A percentile compares a stretch with the other conserved stretches of the same genome.
Conservation (phyloP, 352 stramenopile species). For the Phytophthora hibernalis region DNA sequence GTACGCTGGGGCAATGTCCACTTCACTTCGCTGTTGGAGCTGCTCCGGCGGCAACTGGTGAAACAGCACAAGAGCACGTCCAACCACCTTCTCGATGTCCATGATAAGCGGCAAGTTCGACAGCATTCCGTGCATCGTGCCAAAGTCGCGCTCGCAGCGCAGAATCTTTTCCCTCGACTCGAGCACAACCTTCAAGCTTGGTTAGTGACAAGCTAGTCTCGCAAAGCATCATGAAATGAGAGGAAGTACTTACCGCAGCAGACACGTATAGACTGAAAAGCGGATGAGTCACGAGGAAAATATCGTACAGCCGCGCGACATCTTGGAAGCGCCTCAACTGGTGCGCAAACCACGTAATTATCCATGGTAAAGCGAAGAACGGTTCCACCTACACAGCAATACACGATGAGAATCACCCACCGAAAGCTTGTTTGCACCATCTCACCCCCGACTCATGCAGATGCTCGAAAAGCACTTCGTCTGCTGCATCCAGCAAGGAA, state of each 20-base stretch:
- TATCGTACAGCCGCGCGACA: conserved; percentile 93
- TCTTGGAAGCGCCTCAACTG: conserved; percentile 89
- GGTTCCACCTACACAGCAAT: conserved; percentile 81
- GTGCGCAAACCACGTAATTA: conserved; percentile 96
- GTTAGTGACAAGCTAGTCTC: neutral
- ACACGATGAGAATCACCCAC: neutral
- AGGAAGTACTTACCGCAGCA: conserved; percentile 60
- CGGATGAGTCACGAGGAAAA: conserved; percentile 93
- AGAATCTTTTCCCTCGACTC: conserved; percentile 63
- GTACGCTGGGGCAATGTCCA: conserved; percentile 31
- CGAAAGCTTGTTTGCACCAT: neutral
- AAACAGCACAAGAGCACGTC: conserved; percentile 58
- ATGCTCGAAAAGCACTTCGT: conserved; percentile 69
- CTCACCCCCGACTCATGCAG: conserved; percentile 61
- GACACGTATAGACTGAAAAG: conserved; percentile 93
- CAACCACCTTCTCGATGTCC: conserved; percentile 72
- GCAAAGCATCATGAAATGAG: neutral
- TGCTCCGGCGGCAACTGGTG: conserved; percentile 58
- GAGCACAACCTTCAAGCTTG: conserved; percentile 52
- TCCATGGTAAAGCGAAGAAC: conserved; percentile 94
- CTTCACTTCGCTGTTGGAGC: conserved; percentile 38
- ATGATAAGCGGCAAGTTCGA: conserved; percentile 80
- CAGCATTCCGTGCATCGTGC: conserved; percentile 74
- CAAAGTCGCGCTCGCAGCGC: conserved; percentile 80
- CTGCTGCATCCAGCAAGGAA: conserved; percentile 72